Percentiles rank a stretch among this genome's conserved stretches.
Evolutionary conservation across 805 yeast species (phyloP).

Genomic region (Zygosaccharomyces siamensis): DNA sequence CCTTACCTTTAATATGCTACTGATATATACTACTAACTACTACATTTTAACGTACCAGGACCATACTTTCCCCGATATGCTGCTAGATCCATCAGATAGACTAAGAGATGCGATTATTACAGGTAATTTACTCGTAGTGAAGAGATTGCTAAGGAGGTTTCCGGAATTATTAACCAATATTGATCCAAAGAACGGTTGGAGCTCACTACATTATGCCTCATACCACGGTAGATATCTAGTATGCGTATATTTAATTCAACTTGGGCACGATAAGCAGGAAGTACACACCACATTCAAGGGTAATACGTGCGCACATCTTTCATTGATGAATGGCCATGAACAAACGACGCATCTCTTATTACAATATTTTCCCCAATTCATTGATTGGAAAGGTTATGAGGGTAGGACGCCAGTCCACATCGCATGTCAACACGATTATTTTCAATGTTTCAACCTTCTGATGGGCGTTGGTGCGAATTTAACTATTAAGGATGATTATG

Average conservation of each 20-base stretch:
- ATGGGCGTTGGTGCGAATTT: conserved; percentile 75
- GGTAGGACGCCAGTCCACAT: conserved; percentile 67
- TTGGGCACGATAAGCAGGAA: conserved; percentile 53
- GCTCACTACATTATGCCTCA: conserved; percentile 76
- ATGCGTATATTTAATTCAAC: conserved; percentile 52
- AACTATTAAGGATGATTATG: conserved; percentile 62
- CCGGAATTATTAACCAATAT: conserved; percentile 67
- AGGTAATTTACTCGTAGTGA: conserved; percentile 60
- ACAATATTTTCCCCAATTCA: conserved; percentile 53
- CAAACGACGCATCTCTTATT: conserved; percentile 70
- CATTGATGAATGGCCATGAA: conserved; percentile 58
- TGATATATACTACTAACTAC: not conserved
- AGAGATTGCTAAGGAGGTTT: conserved; percentile 58
- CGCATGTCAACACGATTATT: conserved; percentile 55
- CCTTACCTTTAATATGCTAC: not conserved
- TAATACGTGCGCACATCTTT: conserved; percentile 67
- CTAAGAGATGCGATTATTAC: conserved; percentile 62
- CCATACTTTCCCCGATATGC: conserved; percentile 12
- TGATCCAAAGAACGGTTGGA: conserved; percentile 75
- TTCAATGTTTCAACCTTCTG: conserved; percentile 58
- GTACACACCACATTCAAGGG: conserved; percentile 48
- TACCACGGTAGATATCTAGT: conserved; percentile 65
- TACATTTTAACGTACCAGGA: not conserved
- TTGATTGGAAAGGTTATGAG: conserved; percentile 44
- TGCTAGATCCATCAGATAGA: conserved; percentile 54